Evolutionary conservation across 139 green algal species (phyloP), one percentile per base, ranked within the genome.

Genomic region (Microglena sp.): DNA sequence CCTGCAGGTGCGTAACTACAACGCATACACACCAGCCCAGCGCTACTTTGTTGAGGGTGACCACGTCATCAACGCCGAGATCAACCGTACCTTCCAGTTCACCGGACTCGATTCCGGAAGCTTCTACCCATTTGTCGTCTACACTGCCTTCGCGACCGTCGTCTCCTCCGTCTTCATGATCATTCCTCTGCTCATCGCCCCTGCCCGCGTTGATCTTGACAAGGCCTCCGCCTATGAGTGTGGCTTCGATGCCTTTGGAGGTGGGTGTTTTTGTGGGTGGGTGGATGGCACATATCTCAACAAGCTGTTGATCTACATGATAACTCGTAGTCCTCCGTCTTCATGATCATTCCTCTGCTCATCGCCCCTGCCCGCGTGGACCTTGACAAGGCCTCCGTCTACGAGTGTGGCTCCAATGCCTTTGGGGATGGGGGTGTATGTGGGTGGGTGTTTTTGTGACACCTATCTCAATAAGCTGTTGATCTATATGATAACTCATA

Each of bases 21-120:
- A 70, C 22, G 59, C 71, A 6, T 77, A 57, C 55, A 70, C 67
- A 2, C 73, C 73, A 0, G 68, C 64, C 1, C 68, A 76, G 68
- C 73, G 73, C 28, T 80, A 80, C 73, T 80, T 75, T 55, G 73
- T 80, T 50, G 73, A 80, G 68, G 73, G 73, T 44, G 64, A 80
- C 46, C 67, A 79, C 50, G 73, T 79, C 32, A 56, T 79, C 2
- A 15, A 60, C 1, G 62, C 67, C 5, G 73, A 79, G 67, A 53
- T 66, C 34, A 75, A 73, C 73, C 67, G 73, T 53, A 65, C 63
- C 5, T 69, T 79, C 45, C 73, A 79, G 46, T 79, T 79, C 68
- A 79, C 73, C 0, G 73, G 73, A n/a, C 58, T 73, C 2, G 67
- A 73, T 53, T 53, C 66, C 29, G 56, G 58, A 6, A 28, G 5